Base-by-base conservation (phyloP, 139 green algal genomes). In the Nannochloris sp. region DNA sequence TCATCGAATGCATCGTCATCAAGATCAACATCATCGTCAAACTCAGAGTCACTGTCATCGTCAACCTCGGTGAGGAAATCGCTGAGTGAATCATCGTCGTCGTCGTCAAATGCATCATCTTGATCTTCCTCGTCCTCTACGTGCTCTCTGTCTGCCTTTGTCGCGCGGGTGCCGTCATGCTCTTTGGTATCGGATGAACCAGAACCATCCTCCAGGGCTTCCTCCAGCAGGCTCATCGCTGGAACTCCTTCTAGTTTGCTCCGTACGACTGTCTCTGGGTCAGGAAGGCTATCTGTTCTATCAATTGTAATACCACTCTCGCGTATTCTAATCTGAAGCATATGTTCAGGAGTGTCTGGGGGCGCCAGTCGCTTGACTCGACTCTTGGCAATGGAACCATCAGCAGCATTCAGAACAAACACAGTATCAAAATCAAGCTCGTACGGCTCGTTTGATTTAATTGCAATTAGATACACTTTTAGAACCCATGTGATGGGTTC, bases 321-420 rank as follows among this genome's bases (percentile, higher is more conserved):
- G 31, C 63, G 23, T 29, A 76, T 67, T 40, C 70, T 46, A 37
- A 71, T 56, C 30, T 56, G 33, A n/a, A 76, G 49, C 14, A 69
- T 48, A 8, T 68, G 16, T 4, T 44, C 53, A 28, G 63, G 55
- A 4, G 63, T 68, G 28, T 59, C 64, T 9, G 31, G 20, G 17
- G 70, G 57, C 17, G 63, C 70, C 4, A 76, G 36, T 23, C 63
- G 37, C n/a, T 64, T 26, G 23, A 76, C 63, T 17, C 56, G 29
- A 6, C 23, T 16, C 4, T 33, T 30, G 12, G n/a, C 8, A 25
- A 76, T 8, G 6, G 9, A 67, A 58, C 64, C 33, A 14, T 63
- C 28, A 48, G 66, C 63, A 26, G 26, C 25, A 30, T 76, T 65
- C 56, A 76, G 29, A 13, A 72, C n/a, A 23, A 49, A 76, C 8